These are phyloP conservation scores for Penicillium angulare DNA, from an alignment of 495 filamentous ascomycete genomes.

Conservation along the genomic window DNA sequence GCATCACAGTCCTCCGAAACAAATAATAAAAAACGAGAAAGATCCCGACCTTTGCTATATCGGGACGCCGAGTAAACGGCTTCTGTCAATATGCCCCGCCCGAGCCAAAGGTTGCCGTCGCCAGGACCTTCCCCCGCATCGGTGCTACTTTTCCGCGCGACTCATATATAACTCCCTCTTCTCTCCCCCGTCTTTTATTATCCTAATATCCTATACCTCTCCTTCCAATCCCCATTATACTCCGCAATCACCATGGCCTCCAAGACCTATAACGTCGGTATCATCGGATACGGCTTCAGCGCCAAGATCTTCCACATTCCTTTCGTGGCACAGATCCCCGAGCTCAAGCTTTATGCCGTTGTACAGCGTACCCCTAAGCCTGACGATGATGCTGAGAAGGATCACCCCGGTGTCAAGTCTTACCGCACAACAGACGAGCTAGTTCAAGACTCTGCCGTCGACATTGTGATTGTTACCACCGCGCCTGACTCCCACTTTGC, in stretches of 20 bases:
- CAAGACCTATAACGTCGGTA: slow-evolving; percentile 55
- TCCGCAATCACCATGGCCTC: slow-evolving; percentile 45
- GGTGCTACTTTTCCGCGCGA: slow-evolving; percentile 17
- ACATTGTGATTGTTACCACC: slow-evolving; percentile 74
- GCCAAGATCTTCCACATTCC: slow-evolving; percentile 92
- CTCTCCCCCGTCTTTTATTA: neutral
- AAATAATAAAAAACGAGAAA: neutral
- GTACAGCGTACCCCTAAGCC: slow-evolving; percentile 73
- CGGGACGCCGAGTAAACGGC: slow-evolving; percentile 8
- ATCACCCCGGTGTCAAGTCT: slow-evolving; percentile 64
- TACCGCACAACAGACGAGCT: slow-evolving; percentile 61
- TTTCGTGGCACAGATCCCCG: slow-evolving; percentile 64
- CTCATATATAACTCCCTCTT: slow-evolving; percentile 11
- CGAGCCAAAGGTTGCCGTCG: slow-evolving; percentile 31
- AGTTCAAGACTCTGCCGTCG: slow-evolving; percentile 61
- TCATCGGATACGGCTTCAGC: slow-evolving; percentile 73
- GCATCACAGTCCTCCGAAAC: slow-evolving; percentile 6
- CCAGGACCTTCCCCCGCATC: slow-evolving; percentile 42
- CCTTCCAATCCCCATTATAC: neutral
- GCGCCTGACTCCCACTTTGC: slow-evolving; percentile 73
- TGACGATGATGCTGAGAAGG: slow-evolving; percentile 61
- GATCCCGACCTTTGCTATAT: slow-evolving; percentile 1
- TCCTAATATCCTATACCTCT: neutral
- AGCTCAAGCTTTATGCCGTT: slow-evolving; percentile 70
- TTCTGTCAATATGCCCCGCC: slow-evolving; percentile 8